Evolutionary conservation across 129 eudicot genomes (phyloP), one percentile per base, ranked within the genome.

Genomic region (Chrysanthemum lavandulifolium): DNA sequence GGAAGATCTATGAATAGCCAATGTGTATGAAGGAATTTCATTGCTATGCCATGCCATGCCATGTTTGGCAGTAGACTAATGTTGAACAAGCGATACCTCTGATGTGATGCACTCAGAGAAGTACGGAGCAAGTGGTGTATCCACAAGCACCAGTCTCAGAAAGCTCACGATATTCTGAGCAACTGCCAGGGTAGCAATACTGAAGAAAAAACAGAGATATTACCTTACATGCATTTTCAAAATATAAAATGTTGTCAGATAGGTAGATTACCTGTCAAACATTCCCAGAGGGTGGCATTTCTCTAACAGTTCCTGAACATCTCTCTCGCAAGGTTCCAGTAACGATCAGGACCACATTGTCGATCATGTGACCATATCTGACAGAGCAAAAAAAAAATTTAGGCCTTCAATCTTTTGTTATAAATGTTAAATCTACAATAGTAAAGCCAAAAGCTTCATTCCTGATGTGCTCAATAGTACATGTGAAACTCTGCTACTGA

Each of bases 281-380:
- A 93, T 93, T 54, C 98, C 98, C 87, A 93, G 75, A 40, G 98
- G 98, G 77, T 93, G 98, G 58, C 98, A 93, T 84, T 93, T 93
- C 87, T 93, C 98, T 58, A 93, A 74, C 72, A 93, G 76, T 65
- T 93, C 98, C 48, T 93, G 98, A 60, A 93, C 98, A 77, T 93
- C 98, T 76, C 98, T 88, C 91, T 93, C 97, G 98, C 87, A 93
- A 84, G 45, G 97, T 93, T 79, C 98, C 98, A 53, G 98, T 93
- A 19, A 93, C 98, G 61, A 93, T 93, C 49, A 93, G 92, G 73
- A 93, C 97, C 64, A 93, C 98, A 79, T 93, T 93, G 83, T 93
- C 98, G 36, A 93, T 93, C 98, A 93, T 93, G 88, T 93, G 98
- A 62, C 98, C 98, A 75, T 93, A 89, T 70, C 98, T 93, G 85